A percentile compares a stretch with the other conserved stretches of the same genome.
These are phyloP conservation scores for Lepidium sativum DNA, from an alignment of 345 rosid genomes.

Conservation along the genomic window DNA sequence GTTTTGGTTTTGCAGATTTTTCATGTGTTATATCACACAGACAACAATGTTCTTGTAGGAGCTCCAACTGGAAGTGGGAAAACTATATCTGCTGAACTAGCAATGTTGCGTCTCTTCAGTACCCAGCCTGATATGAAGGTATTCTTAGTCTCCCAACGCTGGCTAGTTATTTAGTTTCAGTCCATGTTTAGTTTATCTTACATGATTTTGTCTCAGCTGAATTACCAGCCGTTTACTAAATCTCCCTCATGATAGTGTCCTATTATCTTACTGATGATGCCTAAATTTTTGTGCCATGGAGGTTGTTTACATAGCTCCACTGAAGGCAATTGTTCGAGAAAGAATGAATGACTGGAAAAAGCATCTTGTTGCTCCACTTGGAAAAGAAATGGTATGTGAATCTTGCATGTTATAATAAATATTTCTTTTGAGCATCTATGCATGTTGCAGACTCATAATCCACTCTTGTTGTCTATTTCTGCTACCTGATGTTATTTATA, in stretches of 20 bases:
- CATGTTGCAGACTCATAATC: conserved; percentile 3
- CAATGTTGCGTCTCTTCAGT: conserved; percentile 88
- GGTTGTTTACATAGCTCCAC: conserved; percentile 97
- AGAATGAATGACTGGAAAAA: conserved; percentile 96
- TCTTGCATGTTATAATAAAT: conserved; percentile 1
- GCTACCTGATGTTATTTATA: conserved; percentile 11
- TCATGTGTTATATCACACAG: conserved; percentile 85
- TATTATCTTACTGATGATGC: background rate
- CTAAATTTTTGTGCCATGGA: conserved; percentile 21
- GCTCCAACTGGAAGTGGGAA: conserved; percentile 99
- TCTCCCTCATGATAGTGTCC: background rate
- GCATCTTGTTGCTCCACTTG: conserved; percentile 77
- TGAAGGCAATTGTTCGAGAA: conserved; percentile 98
- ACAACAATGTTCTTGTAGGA: conserved; percentile 86
- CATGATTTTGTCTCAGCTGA: background rate
- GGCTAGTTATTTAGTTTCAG: background rate
- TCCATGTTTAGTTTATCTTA: background rate
- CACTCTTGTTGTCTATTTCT: conserved; percentile 3
- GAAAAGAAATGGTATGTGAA: conserved; percentile 67
- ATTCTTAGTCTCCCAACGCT: background rate
- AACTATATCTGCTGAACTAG: conserved; percentile 97
- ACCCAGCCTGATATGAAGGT: conserved; percentile 99
- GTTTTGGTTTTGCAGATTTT: conserved; percentile 55
- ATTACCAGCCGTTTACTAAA: background rate
- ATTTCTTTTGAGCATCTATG: conserved; percentile 3